Conservation (phyloP, 176 grass and related monocot species). For the Puya raimondii region DNA sequence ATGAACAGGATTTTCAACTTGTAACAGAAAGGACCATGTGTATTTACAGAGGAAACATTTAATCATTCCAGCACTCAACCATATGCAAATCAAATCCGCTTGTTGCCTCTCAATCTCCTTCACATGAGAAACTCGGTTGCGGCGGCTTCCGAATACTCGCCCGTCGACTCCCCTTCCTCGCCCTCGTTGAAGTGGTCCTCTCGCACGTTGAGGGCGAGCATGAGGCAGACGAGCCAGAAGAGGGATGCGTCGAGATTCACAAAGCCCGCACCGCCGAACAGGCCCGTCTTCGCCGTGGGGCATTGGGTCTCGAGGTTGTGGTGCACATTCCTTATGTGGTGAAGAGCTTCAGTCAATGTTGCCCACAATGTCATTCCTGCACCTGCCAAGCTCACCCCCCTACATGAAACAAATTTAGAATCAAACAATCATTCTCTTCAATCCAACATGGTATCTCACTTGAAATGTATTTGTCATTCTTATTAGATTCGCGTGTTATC, state of each 20-base stretch:
- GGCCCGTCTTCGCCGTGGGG: constrained; percentile 42
- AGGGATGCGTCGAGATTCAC: constrained; percentile 45
- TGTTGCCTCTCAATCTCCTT: no score
- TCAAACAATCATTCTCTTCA: background rate
- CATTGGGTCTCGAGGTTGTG: constrained; percentile 18
- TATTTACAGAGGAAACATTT: background rate
- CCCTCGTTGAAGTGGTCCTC: constrained; percentile 30
- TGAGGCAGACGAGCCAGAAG: constrained; percentile 51
- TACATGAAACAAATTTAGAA: constrained; percentile 2
- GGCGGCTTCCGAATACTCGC: background rate
- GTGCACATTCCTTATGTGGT: constrained; percentile 37
- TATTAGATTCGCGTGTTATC: no score
- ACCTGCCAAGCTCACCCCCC: constrained; percentile 28
- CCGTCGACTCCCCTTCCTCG: background rate
- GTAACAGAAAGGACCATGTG: background rate
- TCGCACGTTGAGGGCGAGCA: constrained; percentile 46
- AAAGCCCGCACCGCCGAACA: constrained; percentile 49
- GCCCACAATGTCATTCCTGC: constrained; percentile 30
- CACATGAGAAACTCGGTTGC: no score
- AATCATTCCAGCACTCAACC: no score
- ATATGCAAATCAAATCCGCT: no score
- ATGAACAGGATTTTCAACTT: background rate
- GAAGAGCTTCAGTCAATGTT: constrained; percentile 34
- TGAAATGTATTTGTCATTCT: no score
- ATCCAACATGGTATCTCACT: background rate